Evolutionary conservation across 2,329 filamentous ascomycete genomes (phyloP), one percentile per base, ranked within the genome.

Genomic region (Talaromyces sp.): DNA sequence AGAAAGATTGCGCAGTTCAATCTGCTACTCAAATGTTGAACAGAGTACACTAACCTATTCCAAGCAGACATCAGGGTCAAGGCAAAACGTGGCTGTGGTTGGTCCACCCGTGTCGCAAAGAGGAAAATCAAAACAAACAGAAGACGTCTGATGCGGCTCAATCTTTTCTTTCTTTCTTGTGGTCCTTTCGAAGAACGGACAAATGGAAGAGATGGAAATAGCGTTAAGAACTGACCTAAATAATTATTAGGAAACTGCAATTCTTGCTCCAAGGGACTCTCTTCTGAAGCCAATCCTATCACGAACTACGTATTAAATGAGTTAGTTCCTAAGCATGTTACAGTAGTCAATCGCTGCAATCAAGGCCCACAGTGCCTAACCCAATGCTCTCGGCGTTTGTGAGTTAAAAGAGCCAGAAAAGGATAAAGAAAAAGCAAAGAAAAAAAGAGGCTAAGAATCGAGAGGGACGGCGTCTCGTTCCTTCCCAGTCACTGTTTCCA

Each of bases 111-210:
- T 13, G 45, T 33, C 45, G 28, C 45, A 66, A 67, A 56, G 2
- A 62, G 69, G 36, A 69, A 70, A 69, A 67, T 36, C 63, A 68
- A 65, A 71, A 70, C 67, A 70, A 71, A 70, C 63, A 66, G 25
- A 22, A 31, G 43, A 15, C 43, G 21, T 6, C 40, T 8, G 40
- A 13, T 43, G 39, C 21, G 22, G 28, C 41, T 46, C 43, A 17
- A 17, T 22, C 7, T 46, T n/a, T 46, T n/a, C n/a, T 46, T 17
- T 19, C 25, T 46, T n/a, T 25, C n/a, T 48, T 5, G 13, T 8
- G 28, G 10, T 35, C 5, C 17, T 33, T 31, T 19, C 22, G 15
- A 33, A 17, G 25, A 21, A 48, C 45, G n/a, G n/a, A 11, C 28
- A 33, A 13, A 35, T 3, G n/a, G 28, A 48, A 33, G n/a, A 48